Base-by-base conservation (phyloP, 129 eudicot genomes). In the Logfia minima region DNA sequence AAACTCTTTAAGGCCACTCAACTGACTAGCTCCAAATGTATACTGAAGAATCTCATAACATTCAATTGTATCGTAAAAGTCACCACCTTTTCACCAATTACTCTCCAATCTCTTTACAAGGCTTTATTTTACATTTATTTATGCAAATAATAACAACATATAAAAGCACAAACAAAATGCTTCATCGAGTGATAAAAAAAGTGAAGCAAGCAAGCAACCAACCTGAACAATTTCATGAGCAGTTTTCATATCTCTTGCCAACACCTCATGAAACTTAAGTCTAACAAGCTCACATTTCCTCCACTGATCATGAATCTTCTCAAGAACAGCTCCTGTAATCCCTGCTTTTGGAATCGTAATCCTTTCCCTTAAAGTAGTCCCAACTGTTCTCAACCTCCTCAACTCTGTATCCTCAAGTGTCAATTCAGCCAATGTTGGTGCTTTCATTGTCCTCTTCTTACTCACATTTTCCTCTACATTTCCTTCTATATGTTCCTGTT, bases 151-250 rank as follows among this genome's bases (percentile, higher is more conserved):
- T 37, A 37, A 37, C 43, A 37, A 37, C 43, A 37, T 34, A 34
- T 34, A 34, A 5, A 34, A 34, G 8, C 8, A 7, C 10, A 39
- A 39, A 39, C 48, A 39, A 39, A 39, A 39, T 39, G 48, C 48
- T 39, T 39, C 48, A 39, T 39, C 48, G 4, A 39, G 48, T 39
- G 0, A 39, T 39, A 39, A 39, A 39, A 39, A 39, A 45, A 2
- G 52, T 45, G 52, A 45, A 45, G 48, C 43, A 37, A 35, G 45
- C 52, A 11, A 11, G 4, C 52, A 45, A 45, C 52, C 52, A 45
- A 45, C 98, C 98, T 93, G 97, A 77, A 93, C 98, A 81, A 93
- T 89, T 79, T 91, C 88, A 79, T 93, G 98, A 5, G 96, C 98
- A 55, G 97, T 93, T 83, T 80, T 93, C 98, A 93, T 93, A 79